phyloP scores from a whole-genome alignment of 2,329 filamentous ascomycete genomes.

The Beauveria sp. region DNA sequence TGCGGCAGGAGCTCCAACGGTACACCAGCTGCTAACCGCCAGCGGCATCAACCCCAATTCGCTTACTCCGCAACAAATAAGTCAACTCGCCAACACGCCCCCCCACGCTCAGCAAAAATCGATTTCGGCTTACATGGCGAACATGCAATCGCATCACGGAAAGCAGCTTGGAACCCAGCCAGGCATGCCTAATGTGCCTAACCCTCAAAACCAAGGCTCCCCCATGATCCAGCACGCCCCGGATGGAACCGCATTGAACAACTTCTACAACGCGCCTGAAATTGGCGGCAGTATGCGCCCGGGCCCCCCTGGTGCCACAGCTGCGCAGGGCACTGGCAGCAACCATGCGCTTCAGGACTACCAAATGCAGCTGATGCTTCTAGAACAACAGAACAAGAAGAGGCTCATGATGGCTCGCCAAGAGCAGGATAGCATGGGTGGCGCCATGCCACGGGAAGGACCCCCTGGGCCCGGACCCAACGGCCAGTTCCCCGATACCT shows the following conservation, averaged over 20 bases:
- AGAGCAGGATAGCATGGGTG: slow-evolving; percentile 56
- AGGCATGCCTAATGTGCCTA: slow-evolving; percentile 63
- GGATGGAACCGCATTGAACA: slow-evolving; percentile 50
- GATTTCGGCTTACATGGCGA: slow-evolving; percentile 80
- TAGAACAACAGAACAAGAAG: slow-evolving; percentile 85
- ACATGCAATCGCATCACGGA: slow-evolving; percentile 75
- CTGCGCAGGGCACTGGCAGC: slow-evolving; percentile 41
- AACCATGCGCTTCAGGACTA: slow-evolving; percentile 82
- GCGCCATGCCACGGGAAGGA: slow-evolving; percentile 42
- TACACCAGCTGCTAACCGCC: slow-evolving; percentile 54
- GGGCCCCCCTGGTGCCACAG: slow-evolving; percentile 39
- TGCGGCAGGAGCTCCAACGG: slow-evolving; percentile 39
- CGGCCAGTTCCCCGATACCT: slow-evolving; percentile 62
- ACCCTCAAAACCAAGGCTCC: slow-evolving; percentile 70
- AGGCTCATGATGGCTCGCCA: slow-evolving; percentile 75
- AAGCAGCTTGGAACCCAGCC: slow-evolving; percentile 69
- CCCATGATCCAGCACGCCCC: slow-evolving; percentile 72
- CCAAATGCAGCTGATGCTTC: slow-evolving; percentile 81
- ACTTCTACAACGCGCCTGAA: slow-evolving; percentile 57
- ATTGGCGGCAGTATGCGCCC: slow-evolving; percentile 54
- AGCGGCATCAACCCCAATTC: slow-evolving; percentile 69
- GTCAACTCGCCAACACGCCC: slow-evolving; percentile 47
- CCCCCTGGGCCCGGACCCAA: slow-evolving; percentile 49
- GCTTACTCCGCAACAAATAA: slow-evolving; percentile 71
- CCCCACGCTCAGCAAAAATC: slow-evolving; percentile 68